Base-by-base conservation (phyloP, 306 rosid genomes). In the Cyamopsis tetragonoloba region DNA sequence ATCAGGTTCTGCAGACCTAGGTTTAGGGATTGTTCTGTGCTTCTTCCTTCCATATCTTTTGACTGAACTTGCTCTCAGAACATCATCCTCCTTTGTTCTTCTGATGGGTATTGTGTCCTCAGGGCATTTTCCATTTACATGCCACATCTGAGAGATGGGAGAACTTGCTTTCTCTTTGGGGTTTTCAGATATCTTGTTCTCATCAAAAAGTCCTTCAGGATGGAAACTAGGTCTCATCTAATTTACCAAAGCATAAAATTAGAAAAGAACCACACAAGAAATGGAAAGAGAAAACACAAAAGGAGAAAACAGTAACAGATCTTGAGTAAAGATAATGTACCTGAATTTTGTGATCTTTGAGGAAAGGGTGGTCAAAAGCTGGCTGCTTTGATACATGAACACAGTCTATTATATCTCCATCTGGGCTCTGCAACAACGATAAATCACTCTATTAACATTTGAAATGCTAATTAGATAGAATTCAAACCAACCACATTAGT, bases 271-370 rank as follows among this genome's bases (percentile, higher is more conserved):
- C 1, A 38, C 7, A 38, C 4, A 65, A 30, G n/a, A 72, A 68
- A 76, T 11, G 22, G 48, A 8, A 41, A 13, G 26, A 37, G 7
- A 17, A 1, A 0, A 20, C 6, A 15, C 7, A 0, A 9, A 41
- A 10, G 1, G 24, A 17, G 14, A 37, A 3, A 12, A 17, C 20
- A 28, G 2, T 10, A 1, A 32, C 1, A 74, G 64, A 72, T 66
- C 60, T 67, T 39, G 70, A 62, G 20, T 32, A 57, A 71, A 68
- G 62, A 64, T 30, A 75, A 50, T 27, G 63, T 1, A 85, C 95
- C 96, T 87, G 99, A 64, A 95, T 86, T 84, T 95, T 88, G 82
- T 95, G 99, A 72, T 95, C 99, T 79, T 88, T 95, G 72, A 95
- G 96, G 63, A 39, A 91, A 60, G 99, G 99, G 64, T 95, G 99